Evolutionary conservation across 495 filamentous ascomycete species (phyloP), one percentile per base, ranked within the genome.

Genomic region (Aspergillus baeticus): DNA sequence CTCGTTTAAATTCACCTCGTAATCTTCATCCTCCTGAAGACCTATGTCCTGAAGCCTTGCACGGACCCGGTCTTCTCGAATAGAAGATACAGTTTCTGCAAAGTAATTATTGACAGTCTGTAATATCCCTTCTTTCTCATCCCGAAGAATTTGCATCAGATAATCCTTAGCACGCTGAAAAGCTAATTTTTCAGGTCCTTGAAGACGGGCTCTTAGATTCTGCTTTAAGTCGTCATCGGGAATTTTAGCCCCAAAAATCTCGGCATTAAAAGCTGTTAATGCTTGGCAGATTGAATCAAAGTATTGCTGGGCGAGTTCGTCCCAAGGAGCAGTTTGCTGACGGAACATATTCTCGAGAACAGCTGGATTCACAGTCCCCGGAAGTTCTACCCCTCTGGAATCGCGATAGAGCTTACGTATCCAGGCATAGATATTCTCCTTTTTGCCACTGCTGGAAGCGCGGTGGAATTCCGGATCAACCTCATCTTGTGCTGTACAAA

Each of bases 51-150:
- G 13, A 0, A 58, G 26, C 31, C 49, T 33, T 21, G 50, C 13
- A 22, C 47, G 43, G 22, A 57, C 46, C 15, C 70, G 50, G 15
- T 64, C 47, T 45, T 70, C 56, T 2, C 70, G 60, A 5, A 59
- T 63, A 10, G 36, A 29, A 5, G 58, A 54, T 5, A 77, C 56
- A 17, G 54, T 73, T 1, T 68, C 63, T 15, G 62, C 58, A 49
- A 65, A 75, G 44, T 67, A 69, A 38, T 67, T 59, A 47, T 77
- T 73, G 4, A 69, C 60, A 0, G 75, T 77, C 26, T 72, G 54
- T 10, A 74, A 56, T 6, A 68, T 68, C 0, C 71, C 72, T 3
- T 52, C 64, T 26, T 63, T 60, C 55, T 77, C 74, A 15, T 69
- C 63, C 11, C 57, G 10, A 18, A 77, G 62, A 31, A 76, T 46